Conservation (phyloP, 2,329 filamentous ascomycete genomes). For the Pseudonectria foliicola region DNA sequence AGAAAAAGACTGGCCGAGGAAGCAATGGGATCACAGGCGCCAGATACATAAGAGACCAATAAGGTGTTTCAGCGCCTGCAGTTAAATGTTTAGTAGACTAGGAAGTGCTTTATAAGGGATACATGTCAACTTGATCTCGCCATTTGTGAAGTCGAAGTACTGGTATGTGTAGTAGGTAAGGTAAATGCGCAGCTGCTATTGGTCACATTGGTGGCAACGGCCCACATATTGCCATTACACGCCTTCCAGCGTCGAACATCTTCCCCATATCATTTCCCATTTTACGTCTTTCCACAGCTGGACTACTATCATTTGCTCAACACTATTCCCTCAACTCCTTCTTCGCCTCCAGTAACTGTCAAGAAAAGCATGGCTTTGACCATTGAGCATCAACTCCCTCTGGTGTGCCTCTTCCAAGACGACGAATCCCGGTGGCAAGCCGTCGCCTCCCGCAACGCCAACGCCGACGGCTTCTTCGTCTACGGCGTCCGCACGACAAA, state of each 20-base stretch:
- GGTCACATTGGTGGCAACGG: conserved; percentile 26
- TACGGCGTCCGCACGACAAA: conserved; percentile 38
- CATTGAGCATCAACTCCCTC: background rate
- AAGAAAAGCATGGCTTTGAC: background rate
- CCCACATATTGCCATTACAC: conserved; percentile 8
- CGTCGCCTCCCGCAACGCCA: conserved; percentile 26
- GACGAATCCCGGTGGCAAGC: conserved; percentile 30
- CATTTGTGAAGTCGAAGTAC: too few species aligned
- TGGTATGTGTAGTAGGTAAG: too few species aligned
- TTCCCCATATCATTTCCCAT: background rate
- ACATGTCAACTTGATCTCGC: too few species aligned
- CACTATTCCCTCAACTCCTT: too few species aligned
- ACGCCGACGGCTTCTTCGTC: conserved; percentile 33
- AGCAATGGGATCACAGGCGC: too few species aligned
- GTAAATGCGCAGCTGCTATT: conserved; percentile 12
- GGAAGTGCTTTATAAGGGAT: too few species aligned
- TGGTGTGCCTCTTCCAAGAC: conserved; percentile 19
- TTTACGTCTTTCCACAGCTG: background rate
- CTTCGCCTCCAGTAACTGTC: background rate
- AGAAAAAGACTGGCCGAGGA: too few species aligned
- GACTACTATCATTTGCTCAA: too few species aligned
- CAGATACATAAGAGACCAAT: too few species aligned
- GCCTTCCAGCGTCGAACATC: background rate
- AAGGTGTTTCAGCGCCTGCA: too few species aligned
- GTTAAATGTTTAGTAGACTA: too few species aligned